Percentiles rank a stretch among this genome's conserved stretches.
Conservation (phyloP, 108 stramenopile genomes). For the Parietichytrium sp. region DNA sequence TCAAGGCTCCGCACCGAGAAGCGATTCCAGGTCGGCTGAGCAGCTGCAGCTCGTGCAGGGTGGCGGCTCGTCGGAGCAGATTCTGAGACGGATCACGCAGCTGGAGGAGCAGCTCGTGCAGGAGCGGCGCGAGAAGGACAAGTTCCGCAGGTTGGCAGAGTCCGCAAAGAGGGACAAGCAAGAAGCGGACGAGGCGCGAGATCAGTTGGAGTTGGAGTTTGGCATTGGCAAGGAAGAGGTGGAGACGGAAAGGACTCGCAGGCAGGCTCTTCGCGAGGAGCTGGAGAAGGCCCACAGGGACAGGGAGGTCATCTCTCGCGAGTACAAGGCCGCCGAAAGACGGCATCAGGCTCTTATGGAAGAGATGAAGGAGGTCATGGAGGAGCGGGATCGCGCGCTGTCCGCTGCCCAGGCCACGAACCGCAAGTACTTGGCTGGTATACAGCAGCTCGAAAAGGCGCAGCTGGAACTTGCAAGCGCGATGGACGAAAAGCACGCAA, state of each 20-base stretch:
- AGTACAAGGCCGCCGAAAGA: background rate
- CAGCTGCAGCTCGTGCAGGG: too few relatives aligned
- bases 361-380: conserved; percentile 38
- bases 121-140: conserved; percentile 22
- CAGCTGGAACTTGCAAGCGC: background rate
- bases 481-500: background rate
- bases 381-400: conserved; percentile 26
- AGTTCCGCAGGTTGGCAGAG: background rate
- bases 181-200: background rate
- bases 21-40: background rate
- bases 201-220: background rate
- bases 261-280: background rate
- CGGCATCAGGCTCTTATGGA: conserved; percentile 25
- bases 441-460: background rate
- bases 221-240: conserved; percentile 35
- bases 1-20: background rate
- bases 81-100: background rate
- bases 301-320: conserved; percentile 29
- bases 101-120: background rate
- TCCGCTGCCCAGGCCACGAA: background rate
- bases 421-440: conserved; percentile 4
- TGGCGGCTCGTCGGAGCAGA: too few relatives aligned
- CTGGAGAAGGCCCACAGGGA: conserved; percentile 33
- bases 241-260: conserved; percentile 21
- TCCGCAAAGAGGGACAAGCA: background rate